Evolutionary conservation across 768 basidiomycete species (phyloP).

Genomic region (Nidularia pulvinata): DNA sequence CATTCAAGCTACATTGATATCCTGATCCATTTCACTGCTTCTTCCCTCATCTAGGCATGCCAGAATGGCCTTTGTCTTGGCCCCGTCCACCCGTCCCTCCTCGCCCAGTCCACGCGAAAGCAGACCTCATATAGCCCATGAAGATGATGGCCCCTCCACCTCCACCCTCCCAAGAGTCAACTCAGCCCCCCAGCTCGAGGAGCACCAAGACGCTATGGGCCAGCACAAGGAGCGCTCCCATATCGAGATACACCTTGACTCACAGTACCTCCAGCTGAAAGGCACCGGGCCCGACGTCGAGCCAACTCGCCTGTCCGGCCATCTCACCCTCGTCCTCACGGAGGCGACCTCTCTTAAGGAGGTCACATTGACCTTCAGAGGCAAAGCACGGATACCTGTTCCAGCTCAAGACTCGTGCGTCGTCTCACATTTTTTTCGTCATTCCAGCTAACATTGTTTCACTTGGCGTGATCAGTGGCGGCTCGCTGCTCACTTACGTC

Average conservation of each 20-base stretch:
- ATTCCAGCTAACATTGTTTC: background rate
- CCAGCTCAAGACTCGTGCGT: constrained; percentile 55
- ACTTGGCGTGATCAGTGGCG: constrained; percentile 38
- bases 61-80: constrained; percentile 1
- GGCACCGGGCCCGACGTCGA: constrained; percentile 86
- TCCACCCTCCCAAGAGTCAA: constrained; percentile 2
- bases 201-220: constrained; percentile 22
- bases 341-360: constrained; percentile 87
- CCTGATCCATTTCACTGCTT: background rate
- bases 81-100: background rate
- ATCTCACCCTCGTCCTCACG: constrained; percentile 75
- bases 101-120: background rate
- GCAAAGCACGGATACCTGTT: constrained; percentile 75
- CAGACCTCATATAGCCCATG: background rate
- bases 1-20: background rate
- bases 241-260: constrained; percentile 78
- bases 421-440: background rate
- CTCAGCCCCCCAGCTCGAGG: constrained; percentile 10
- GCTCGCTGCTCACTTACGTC: constrained; percentile 51
- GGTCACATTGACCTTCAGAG: constrained; percentile 81
- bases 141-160: background rate
- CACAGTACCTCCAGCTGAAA: constrained; percentile 67
- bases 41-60: background rate
- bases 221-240: constrained; percentile 46
- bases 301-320: constrained; percentile 78